Conservation (phyloP, 2,329 filamentous ascomycete genomes). For the Trichoderma afroharzianum region DNA sequence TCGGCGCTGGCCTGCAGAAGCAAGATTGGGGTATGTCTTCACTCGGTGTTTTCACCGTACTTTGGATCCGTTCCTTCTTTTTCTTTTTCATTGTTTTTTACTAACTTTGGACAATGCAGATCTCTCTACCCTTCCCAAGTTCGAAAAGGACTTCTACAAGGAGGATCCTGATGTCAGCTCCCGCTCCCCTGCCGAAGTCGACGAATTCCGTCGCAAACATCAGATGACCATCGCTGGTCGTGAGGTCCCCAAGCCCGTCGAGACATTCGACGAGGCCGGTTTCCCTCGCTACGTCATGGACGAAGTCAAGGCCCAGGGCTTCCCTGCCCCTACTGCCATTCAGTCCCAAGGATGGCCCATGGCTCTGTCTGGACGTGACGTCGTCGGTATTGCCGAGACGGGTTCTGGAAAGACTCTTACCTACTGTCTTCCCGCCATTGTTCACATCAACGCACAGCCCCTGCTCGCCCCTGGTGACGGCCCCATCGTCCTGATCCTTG, state of each 20-base stretch:
- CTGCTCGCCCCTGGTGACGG: slow-evolving; percentile 92
- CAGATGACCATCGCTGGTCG: slow-evolving; percentile 77
- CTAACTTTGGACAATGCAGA: slow-evolving; percentile 51
- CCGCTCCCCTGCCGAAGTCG: slow-evolving; percentile 75
- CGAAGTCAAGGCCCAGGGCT: slow-evolving; percentile 97
- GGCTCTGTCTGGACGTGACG: slow-evolving; percentile 95
- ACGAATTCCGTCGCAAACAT: slow-evolving; percentile 81
- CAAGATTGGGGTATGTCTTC: slow-evolving; percentile 76
- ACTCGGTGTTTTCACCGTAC: not conserved
- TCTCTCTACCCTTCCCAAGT: slow-evolving; percentile 76
- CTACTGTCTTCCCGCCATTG: slow-evolving; percentile 95
- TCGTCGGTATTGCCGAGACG: slow-evolving; percentile 98
- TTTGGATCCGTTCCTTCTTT: not conserved
- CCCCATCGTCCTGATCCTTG: slow-evolving; percentile 92
- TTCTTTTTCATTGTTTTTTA: not conserved
- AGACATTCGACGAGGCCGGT: slow-evolving; percentile 95
- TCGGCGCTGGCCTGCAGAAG: slow-evolving; percentile 81
- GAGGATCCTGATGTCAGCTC: slow-evolving; percentile 75
- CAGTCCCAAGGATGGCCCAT: slow-evolving; percentile 99
- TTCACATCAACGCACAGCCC: slow-evolving; percentile 99
- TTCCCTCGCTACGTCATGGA: slow-evolving; percentile 97
- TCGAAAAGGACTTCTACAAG: slow-evolving; percentile 99
- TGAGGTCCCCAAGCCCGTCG: slow-evolving; percentile 87
- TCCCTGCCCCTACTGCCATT: slow-evolving; percentile 88
- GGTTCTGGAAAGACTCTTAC: slow-evolving; percentile 98